Evolutionary conservation across 2,329 filamentous ascomycete genomes (phyloP).

Genomic region (Albophoma yamanashiensis): DNA sequence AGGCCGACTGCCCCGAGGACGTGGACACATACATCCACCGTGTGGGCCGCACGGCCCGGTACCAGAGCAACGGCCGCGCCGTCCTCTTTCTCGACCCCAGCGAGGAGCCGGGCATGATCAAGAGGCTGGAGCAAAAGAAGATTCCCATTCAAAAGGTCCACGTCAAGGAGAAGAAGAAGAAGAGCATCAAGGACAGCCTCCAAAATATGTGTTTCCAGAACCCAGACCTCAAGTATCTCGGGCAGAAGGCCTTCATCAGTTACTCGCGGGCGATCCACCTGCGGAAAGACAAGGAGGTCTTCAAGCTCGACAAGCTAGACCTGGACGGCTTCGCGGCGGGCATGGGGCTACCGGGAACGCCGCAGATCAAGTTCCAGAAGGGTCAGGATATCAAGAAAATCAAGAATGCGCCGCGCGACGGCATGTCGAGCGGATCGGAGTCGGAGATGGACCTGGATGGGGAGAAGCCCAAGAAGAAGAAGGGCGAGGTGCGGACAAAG

Average conservation of each 20-base stretch:
- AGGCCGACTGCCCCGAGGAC: conserved; percentile 93
- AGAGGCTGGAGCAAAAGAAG: conserved; percentile 76
- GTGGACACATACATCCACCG: conserved; percentile 96
- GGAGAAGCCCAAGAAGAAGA: conserved; percentile 46
- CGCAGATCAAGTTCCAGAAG: conserved; percentile 87
- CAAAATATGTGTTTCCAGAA: conserved; percentile 97
- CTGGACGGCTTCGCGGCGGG: conserved; percentile 79
- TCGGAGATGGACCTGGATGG: conserved; percentile 42
- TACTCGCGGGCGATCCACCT: conserved; percentile 79
- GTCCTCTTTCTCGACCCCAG: conserved; percentile 87
- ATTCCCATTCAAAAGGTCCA: conserved; percentile 82
- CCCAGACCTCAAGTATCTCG: conserved; percentile 85
- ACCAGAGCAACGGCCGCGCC: conserved; percentile 76
- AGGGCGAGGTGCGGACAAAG: conserved; percentile 75
- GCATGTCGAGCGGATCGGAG: conserved; percentile 52
- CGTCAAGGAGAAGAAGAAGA: conserved; percentile 80
- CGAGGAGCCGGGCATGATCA: conserved; percentile 87
- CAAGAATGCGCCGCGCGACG: conserved; percentile 73
- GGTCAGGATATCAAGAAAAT: conserved; percentile 76
- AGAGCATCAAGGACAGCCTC: conserved; percentile 71
- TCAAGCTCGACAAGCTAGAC: conserved; percentile 72
- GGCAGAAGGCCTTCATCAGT: conserved; percentile 89
- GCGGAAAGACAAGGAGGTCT: conserved; percentile 86
- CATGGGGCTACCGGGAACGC: conserved; percentile 80
- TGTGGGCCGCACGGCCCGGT: conserved; percentile 88